These are phyloP conservation scores for Leishmania braziliensis DNA, from an alignment of 208 protist genomes.

Conservation along the genomic window DNA sequence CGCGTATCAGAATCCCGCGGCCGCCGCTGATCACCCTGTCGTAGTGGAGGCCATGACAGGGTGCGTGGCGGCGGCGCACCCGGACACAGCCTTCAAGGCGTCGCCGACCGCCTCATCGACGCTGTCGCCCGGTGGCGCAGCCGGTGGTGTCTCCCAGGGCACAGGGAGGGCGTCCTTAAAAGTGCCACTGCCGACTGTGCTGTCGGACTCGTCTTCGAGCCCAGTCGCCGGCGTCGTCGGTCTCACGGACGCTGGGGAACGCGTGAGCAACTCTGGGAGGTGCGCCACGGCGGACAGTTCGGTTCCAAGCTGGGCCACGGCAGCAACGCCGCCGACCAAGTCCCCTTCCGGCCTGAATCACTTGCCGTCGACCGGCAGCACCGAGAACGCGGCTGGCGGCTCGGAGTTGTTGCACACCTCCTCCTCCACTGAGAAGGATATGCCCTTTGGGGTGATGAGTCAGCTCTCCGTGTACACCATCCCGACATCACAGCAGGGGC, in stretches of 20 bases:
- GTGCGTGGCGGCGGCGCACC: background rate
- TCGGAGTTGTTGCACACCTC: background rate
- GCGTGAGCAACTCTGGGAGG: background rate
- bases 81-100: background rate
- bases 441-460: slow-evolving; percentile 23
- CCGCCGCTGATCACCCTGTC: too few relatives aligned
- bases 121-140: background rate
- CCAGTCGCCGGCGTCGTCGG: background rate
- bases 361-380: background rate
- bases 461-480: slow-evolving; percentile 56
- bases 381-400: background rate
- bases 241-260: background rate
- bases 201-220: slow-evolving; percentile 10
- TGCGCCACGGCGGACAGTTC: background rate
- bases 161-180: background rate
- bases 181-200: slow-evolving; percentile 9
- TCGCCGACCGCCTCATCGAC: background rate
- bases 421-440: slow-evolving; percentile 6
- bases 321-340: background rate
- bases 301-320: background rate
- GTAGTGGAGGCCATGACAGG: background rate
- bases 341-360: background rate
- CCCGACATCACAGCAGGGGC: slow-evolving; percentile 69
- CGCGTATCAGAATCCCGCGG: slow-evolving; percentile 10
- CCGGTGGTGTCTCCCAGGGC: background rate